Evolutionary conservation across 1,284 basidiomycete species (phyloP).

Genomic region (Leccinum subspadiceum): DNA sequence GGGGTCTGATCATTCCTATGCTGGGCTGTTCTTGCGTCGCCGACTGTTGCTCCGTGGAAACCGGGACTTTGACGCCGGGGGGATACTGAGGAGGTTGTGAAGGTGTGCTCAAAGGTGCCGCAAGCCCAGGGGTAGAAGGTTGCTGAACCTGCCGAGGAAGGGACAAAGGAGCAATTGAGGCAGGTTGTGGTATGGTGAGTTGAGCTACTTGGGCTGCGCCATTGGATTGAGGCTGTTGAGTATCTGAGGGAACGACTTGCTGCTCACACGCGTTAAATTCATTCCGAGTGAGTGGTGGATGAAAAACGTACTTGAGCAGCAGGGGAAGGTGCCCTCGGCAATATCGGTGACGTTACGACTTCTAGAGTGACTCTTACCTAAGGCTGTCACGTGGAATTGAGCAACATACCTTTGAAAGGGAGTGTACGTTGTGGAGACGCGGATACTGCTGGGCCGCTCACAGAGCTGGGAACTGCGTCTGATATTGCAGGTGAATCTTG

Average conservation of each 20-base stretch:
- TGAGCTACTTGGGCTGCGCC: constrained; percentile 32
- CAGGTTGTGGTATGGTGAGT: constrained; percentile 29
- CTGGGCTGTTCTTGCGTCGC: constrained; percentile 26
- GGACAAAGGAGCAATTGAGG: constrained; percentile 47
- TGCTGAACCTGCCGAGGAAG: constrained; percentile 64
- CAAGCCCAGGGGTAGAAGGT: constrained; percentile 27
- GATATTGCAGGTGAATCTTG: constrained; percentile 70
- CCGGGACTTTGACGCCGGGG: constrained; percentile 63
- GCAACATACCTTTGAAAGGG: constrained; percentile 42
- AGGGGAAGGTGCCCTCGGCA: constrained; percentile 39
- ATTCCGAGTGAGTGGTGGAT: constrained; percentile 6
- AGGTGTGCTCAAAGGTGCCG: constrained; percentile 28
- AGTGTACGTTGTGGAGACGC: constrained; percentile 53
- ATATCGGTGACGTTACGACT: constrained; percentile 37
- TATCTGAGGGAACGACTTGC: constrained; percentile 34
- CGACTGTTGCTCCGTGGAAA: constrained; percentile 34
- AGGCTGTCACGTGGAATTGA: constrained; percentile 12
- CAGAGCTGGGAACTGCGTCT: constrained; percentile 59
- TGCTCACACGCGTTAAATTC: constrained; percentile 23
- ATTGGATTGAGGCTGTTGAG: constrained; percentile 36
- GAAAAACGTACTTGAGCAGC: constrained; percentile 35
- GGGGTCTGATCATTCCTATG: constrained; percentile 35
- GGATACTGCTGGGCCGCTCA: constrained; percentile 50
- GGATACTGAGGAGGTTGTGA: constrained; percentile 55
- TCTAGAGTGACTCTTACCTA: constrained; percentile 36